phyloP scores from a whole-genome alignment of 345 rosid species.

The Rubroshorea leprosula region DNA sequence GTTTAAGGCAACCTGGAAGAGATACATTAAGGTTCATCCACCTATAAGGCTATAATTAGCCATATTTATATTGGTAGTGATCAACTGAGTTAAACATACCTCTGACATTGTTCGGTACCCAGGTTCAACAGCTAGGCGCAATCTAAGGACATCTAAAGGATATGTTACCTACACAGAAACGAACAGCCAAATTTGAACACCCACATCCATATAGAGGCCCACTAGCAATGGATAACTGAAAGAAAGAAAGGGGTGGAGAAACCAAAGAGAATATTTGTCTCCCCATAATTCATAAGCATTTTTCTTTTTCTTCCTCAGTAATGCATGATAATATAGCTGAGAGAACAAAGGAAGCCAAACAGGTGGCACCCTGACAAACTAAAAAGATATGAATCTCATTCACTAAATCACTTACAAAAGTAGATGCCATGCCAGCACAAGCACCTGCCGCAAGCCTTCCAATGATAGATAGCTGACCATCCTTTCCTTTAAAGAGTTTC shows the following conservation, averaged over 20 bases:
- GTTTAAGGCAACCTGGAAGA: constrained; percentile 68
- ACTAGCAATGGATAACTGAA: not conserved
- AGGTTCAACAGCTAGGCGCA: constrained; percentile 93
- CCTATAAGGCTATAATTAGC: not conserved
- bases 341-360: not conserved
- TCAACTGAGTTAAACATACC: constrained; percentile 35
- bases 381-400: constrained; percentile 7
- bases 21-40: constrained; percentile 10
- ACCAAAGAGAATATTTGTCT: not conserved
- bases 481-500: constrained; percentile 77
- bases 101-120: constrained; percentile 79
- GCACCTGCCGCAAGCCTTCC: constrained; percentile 98
- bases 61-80: constrained; percentile 9
- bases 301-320: too few species aligned
- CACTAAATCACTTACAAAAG: constrained; percentile 56
- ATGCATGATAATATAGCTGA: not conserved
- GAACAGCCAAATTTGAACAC: not conserved
- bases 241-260: not conserved
- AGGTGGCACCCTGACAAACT: not conserved
- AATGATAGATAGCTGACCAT: constrained; percentile 70
- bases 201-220: not conserved
- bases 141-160: constrained; percentile 89
- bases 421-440: constrained; percentile 99
- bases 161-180: constrained; percentile 60
- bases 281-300: not conserved